Evolutionary conservation across 306 rosid species (phyloP).

Genomic region (Phaseolus lunatus): DNA sequence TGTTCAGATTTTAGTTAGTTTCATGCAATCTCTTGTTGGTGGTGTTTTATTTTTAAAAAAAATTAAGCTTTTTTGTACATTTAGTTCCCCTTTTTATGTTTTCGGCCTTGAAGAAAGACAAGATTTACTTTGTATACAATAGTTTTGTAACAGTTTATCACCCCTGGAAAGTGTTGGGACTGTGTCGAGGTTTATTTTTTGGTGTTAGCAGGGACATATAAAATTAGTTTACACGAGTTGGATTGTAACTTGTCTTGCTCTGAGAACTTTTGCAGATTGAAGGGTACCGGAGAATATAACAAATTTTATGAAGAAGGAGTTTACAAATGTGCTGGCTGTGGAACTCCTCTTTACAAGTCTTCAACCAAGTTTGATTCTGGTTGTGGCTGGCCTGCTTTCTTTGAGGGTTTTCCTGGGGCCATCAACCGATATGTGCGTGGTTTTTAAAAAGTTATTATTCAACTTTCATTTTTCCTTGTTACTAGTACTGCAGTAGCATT

Average conservation of each 20-base stretch:
- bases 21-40: not conserved
- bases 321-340: constrained; percentile 83
- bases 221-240: constrained; percentile 10
- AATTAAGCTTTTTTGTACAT: no score
- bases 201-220: not conserved
- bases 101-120: no score
- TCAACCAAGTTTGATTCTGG: constrained; percentile 84
- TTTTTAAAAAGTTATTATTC: not conserved
- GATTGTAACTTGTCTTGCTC: not conserved
- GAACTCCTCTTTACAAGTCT: constrained; percentile 81
- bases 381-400: constrained; percentile 99
- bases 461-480: not conserved
- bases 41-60: not conserved
- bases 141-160: no score
- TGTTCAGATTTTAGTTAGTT: not conserved
- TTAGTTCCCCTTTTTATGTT: no score
- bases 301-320: constrained; percentile 78
- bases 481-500: not conserved
- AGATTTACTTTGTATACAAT: no score
- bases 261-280: constrained; percentile 57
- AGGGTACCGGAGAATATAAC: constrained; percentile 82
- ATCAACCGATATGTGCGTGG: constrained; percentile 72
- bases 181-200: not conserved
- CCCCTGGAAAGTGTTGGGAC: no score
- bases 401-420: constrained; percentile 87